Evolutionary conservation across 768 basidiomycete species (phyloP).

Genomic region (Lactifluus volemus): DNA sequence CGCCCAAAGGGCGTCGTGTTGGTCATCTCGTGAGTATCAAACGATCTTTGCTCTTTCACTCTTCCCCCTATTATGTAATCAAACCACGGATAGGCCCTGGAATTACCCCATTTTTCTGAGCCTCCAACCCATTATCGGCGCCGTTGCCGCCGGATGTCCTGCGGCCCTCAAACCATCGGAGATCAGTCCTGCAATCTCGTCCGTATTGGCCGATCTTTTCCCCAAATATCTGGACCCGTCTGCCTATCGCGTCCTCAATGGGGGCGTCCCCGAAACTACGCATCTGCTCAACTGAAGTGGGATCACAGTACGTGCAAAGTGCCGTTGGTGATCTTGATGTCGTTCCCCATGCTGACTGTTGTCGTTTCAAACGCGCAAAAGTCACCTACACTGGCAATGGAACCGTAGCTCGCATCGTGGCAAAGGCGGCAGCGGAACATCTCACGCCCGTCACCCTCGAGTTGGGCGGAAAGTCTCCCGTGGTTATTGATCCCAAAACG

Average conservation of each 20-base stretch:
- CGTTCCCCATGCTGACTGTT: constrained; percentile 12
- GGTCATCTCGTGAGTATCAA: constrained; percentile 44
- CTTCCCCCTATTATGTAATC: neutral
- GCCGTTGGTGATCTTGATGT: neutral
- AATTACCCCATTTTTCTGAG: constrained; percentile 12
- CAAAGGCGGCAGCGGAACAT: constrained; percentile 35
- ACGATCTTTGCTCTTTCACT: neutral
- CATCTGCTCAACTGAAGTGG: constrained; percentile 31
- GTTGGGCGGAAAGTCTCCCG: constrained; percentile 38
- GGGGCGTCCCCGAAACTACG: constrained; percentile 33
- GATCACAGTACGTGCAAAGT: constrained; percentile 34
- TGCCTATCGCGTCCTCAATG: constrained; percentile 57
- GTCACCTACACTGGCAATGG: constrained; percentile 32
- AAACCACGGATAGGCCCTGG: constrained; percentile 3
- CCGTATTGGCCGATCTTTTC: constrained; percentile 56
- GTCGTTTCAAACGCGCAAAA: constrained; percentile 19
- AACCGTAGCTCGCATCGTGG: constrained; percentile 32
- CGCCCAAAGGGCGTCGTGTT: constrained; percentile 54
- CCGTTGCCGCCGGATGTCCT: constrained; percentile 72
- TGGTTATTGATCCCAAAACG: constrained; percentile 33
- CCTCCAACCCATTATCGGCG: constrained; percentile 32
- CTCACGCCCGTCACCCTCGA: constrained; percentile 38
- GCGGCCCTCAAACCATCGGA: constrained; percentile 75
- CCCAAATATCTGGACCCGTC: constrained; percentile 69
- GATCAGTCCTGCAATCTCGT: constrained; percentile 42